phyloP scores from a whole-genome alignment of 768 basidiomycete genomes.

The Collybia sordida region DNA sequence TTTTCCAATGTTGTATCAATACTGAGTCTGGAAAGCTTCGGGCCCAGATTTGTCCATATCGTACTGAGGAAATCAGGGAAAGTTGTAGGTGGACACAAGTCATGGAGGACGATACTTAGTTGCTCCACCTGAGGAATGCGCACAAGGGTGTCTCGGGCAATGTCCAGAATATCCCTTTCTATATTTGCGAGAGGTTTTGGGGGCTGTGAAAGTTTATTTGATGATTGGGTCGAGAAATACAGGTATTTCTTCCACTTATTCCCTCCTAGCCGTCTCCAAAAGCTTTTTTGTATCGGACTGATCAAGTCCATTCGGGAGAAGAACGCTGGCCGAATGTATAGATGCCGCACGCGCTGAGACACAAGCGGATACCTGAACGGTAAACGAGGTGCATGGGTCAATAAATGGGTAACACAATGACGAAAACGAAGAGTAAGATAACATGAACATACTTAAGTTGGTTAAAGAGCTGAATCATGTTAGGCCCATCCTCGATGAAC shows the following conservation, averaged over 20 bases:
- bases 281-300: too few relatives aligned
- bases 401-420: background rate
- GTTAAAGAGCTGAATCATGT: conserved; percentile 17
- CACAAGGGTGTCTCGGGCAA: too few relatives aligned
- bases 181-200: too few relatives aligned
- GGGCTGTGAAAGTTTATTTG: too few relatives aligned
- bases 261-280: too few relatives aligned
- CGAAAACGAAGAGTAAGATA: background rate
- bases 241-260: too few relatives aligned
- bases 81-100: conserved; percentile 16
- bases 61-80: conserved; percentile 10
- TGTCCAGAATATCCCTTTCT: too few relatives aligned
- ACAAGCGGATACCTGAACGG: conserved; percentile 14
- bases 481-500: conserved; percentile 21
- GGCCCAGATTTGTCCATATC: too few relatives aligned
- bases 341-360: conserved; percentile 18
- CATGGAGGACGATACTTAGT: conserved; percentile 23
- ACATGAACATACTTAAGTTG: conserved; percentile 14
- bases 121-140: too few relatives aligned
- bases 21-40: background rate
- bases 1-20: background rate
- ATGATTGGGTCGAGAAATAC: too few relatives aligned
- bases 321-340: conserved; percentile 27
- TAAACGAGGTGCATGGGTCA: background rate
- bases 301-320: conserved; percentile 13